Evolutionary conservation across 2,329 filamentous ascomycete species (phyloP), one percentile per base, ranked within the genome.

Genomic region (Fusarium concolor): DNA sequence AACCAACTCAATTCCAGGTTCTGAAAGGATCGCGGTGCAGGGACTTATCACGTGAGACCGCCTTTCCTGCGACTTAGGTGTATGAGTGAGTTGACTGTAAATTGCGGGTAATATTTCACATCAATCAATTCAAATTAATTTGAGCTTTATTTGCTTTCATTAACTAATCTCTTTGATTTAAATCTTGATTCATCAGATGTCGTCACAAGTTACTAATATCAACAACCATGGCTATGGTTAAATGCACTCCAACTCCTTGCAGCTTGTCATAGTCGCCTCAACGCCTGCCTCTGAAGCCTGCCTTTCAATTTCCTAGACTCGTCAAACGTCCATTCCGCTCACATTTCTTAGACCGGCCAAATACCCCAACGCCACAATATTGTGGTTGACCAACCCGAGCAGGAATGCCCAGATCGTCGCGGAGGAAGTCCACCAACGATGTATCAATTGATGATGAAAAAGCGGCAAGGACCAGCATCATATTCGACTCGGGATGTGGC

Each of bases 361-460:
- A 73, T 4, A 69, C 56, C 15, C 72, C 72, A 37, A 59, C 52
- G 17, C 67, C 66, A 18, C 72, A 73, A 45, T 63, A 74, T 33
- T 68, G 67, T 35, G 68, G 47, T 39, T 73, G 50, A 29, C 72
- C 72, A 46, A 71, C 64, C 11, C 60, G 56, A 6, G 72, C 70
- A 17, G 73, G 72, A 58, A 75, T 71, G 9, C 70, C 70, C 15
- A 76, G 46, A 51, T 78, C 75, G 28, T 70, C 63, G 37, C 72
- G 69, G 63, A 89, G 73, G 75, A 84, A 89, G 59, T 86, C 84
- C 38, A 80, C 78, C 75, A 90, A 84, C 4, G 84, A 84, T 9
- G 76, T 82, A 65, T 88, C 85, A 18, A 90, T 84, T 54, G 87
- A 89, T 33, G 82, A 83, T 29, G 87, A 89, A 66, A 90, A 87